These are phyloP conservation scores for Erysimum cheiranthoides DNA, from an alignment of 345 rosid species.

Conservation along the genomic window DNA sequence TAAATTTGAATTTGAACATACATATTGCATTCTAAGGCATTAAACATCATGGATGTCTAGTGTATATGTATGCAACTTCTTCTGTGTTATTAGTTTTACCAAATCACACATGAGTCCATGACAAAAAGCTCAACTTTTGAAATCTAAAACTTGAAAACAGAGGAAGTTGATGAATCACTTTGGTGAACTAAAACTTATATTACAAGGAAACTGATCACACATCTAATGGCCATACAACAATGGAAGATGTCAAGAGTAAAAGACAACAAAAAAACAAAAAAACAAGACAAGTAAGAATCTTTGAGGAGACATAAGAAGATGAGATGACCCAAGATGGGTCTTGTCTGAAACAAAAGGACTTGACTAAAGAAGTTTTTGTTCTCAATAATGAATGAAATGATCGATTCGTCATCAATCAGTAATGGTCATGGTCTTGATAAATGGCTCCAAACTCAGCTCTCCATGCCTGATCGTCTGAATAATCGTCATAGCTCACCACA, in stretches of 20 bases:
- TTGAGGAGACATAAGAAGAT: conserved; percentile 6
- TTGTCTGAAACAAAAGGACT: conserved; percentile 15
- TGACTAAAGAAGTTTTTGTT: conserved; percentile 4
- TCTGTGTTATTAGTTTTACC: not conserved
- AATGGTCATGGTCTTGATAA: conserved; percentile 68
- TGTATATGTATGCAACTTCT: not conserved
- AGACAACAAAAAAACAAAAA: conserved; percentile 10
- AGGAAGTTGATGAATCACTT: not conserved
- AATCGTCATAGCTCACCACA: conserved; percentile 35
- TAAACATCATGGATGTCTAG: no score
- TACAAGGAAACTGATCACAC: conserved; percentile 18
- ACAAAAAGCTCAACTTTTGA: not conserved
- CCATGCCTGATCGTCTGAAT: conserved; percentile 86
- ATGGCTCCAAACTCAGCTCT: conserved; percentile 93
- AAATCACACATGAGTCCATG: not conserved
- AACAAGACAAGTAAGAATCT: not conserved
- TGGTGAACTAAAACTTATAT: conserved; percentile 21
- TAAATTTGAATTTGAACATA: no score
- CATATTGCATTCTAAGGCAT: no score
- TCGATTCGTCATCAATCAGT: conserved; percentile 13
- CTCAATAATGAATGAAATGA: conserved; percentile 4
- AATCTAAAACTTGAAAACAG: not conserved
- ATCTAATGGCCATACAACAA: conserved; percentile 6
- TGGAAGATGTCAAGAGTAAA: conserved; percentile 11
- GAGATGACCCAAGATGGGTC: conserved; percentile 40